phyloP scores from a whole-genome alignment of 2,329 filamentous ascomycete species.

The Sporothrix variecibatus region DNA sequence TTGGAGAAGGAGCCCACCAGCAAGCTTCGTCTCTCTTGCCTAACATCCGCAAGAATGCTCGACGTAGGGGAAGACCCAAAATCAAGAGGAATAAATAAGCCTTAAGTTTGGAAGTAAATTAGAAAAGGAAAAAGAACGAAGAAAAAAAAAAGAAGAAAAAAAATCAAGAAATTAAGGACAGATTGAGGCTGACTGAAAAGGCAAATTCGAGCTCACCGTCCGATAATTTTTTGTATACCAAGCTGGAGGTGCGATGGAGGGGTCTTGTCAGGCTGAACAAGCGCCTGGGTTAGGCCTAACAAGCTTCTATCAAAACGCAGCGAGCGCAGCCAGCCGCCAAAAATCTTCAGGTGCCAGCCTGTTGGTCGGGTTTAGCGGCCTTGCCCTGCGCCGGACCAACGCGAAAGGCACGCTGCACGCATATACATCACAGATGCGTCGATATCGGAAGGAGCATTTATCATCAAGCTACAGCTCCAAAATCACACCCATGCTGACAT shows the following conservation, averaged over 20 bases:
- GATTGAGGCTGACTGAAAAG: neutral
- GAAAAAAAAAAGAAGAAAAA: neutral
- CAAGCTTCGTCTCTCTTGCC: neutral
- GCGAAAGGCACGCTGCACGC: slow-evolving; percentile 2
- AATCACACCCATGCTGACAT: neutral
- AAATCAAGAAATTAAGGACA: neutral
- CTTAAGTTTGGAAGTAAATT: neutral
- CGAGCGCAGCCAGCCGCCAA: neutral
- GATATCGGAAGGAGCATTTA: neutral
- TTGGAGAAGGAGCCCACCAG: neutral
- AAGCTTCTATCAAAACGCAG: neutral
- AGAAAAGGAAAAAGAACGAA: too few relatives aligned
- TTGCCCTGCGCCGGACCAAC: neutral
- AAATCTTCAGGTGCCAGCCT: neutral
- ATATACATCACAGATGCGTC: neutral
- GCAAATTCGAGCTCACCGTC: neutral
- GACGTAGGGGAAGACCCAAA: neutral
- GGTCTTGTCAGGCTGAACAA: neutral
- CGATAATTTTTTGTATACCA: neutral
- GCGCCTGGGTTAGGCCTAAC: neutral
- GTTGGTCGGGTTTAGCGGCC: neutral
- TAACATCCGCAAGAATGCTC: neutral
- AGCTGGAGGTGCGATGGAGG: neutral
- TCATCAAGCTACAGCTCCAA: neutral
- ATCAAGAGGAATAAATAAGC: neutral